Conservation (phyloP, 2,329 filamentous ascomycete species). For the Annulohypoxylon truncatum region DNA sequence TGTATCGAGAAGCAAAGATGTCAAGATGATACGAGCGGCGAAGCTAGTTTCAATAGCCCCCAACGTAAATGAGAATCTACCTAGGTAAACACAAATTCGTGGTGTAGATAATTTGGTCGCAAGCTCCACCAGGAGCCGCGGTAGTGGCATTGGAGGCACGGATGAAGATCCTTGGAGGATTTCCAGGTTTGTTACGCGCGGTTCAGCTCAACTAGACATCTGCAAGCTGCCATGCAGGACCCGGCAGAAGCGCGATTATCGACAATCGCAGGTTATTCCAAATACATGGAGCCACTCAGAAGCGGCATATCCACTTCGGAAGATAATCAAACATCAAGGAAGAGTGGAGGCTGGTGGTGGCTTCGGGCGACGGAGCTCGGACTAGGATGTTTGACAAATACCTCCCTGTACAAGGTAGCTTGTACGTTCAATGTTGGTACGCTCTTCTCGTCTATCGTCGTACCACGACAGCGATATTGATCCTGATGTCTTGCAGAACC, state of each 20-base stretch:
- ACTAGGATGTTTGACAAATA: conserved; percentile 41
- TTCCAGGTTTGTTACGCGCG: conserved; percentile 20
- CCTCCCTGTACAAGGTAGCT: neutral
- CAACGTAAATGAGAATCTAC: neutral
- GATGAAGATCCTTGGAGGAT: conserved; percentile 15
- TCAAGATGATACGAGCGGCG: neutral
- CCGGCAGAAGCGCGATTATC: conserved; percentile 20
- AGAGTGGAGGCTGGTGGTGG: conserved; percentile 17
- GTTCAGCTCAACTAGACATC: conserved; percentile 13
- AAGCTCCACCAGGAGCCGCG: conserved; percentile 2
- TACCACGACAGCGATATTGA: conserved; percentile 13
- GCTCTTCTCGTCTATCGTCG: neutral
- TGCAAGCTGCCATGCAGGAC: conserved; percentile 13
- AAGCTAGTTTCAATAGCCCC: neutral
- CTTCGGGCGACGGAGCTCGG: conserved; percentile 29
- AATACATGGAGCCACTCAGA: conserved; percentile 43
- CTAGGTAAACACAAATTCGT: conserved; percentile 3
- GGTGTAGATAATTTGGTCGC: conserved; percentile 3
- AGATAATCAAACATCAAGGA: conserved; percentile 23
- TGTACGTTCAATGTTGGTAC: neutral
- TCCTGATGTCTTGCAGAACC: conserved; percentile 16
- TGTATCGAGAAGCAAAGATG: neutral
- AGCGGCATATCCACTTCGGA: conserved; percentile 31
- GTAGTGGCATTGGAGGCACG: neutral
- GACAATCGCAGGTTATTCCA: conserved; percentile 39